Evolutionary conservation across 2,329 filamentous ascomycete species (phyloP), one percentile per base, ranked within the genome.

Genomic region (Penicillium sp.): DNA sequence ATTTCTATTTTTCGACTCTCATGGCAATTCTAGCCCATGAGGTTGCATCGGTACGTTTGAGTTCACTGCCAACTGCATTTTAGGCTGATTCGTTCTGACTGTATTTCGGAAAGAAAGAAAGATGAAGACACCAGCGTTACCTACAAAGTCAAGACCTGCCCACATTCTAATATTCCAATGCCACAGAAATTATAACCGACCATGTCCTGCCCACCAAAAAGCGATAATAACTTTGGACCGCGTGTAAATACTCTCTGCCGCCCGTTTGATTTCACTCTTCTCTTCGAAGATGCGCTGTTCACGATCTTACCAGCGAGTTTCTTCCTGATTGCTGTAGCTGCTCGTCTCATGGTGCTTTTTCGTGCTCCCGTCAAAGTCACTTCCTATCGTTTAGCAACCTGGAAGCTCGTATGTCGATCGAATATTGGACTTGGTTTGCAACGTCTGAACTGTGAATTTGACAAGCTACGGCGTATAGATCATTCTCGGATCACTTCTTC

Each of bases 261-360:
- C 2, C 9, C 47, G 0, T 71, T 72, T 47, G 70, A 72, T 43
- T 72, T 73, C 56, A 72, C 66, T 13, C 51, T 68, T 11, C 54
- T 68, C 8, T 71, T 70, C 38, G 67, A 71, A 45, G 65, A 71
- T 44, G 61, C 57, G 14, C 59, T 71, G 23, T 60, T 70, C 26
- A 56, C 56, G 4, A 53, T 64, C 13, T 35, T 62, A 9, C 67
- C 63, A 19, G 55, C 61, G 7, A 56, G 59, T 1, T 26, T 69
- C 8, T 63, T 67, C 10, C 53, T 68, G 10, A 5, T 53, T 32
- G 23, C 51, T 11, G 18, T 65, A 8, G 42, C 57, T 4, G 51
- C 58, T 11, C 58, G 57, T 13, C 51, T 61, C 8, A 54, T 48
- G 61, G n/a, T 30, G 45, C 55, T 68, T 55, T 49, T 58, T 64